A percentile compares a stretch with the other conserved stretches of the same genome.
Evolutionary conservation across 192 early-diverging fungal species (phyloP).

Genomic region (Linnemannia elongata): DNA sequence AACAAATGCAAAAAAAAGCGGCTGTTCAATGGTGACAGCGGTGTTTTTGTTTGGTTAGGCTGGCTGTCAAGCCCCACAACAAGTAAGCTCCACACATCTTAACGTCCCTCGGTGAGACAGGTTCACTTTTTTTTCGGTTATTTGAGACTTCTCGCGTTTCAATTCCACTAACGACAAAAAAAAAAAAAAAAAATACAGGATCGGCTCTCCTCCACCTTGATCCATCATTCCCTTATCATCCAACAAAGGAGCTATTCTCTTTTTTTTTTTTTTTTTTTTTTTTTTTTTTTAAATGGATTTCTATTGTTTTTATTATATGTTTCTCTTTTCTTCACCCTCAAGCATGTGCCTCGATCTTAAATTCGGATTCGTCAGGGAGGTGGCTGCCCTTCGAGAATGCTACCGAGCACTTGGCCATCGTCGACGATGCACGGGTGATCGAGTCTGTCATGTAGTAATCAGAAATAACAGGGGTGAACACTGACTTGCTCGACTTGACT

Average conservation of each 20-base stretch:
- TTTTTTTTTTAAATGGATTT: not conserved
- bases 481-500: conserved; percentile 46
- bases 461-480: conserved; percentile 76
- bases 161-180: not conserved
- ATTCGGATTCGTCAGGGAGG: conserved; percentile 46
- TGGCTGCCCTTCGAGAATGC: conserved; percentile 53
- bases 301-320: not conserved
- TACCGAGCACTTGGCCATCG: conserved; percentile 96
- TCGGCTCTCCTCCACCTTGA: not conserved
- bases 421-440: conserved; percentile 91
- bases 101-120: not conserved
- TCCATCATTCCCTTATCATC: not conserved
- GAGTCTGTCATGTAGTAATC: conserved; percentile 97
- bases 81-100: no score
- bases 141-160: not conserved
- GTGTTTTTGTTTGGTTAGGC: not conserved
- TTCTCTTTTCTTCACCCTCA: conserved; percentile 9
- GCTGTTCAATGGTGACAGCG: not conserved
- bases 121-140: conserved; percentile 1
- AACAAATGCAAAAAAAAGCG: not conserved
- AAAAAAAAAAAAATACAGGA: not conserved
- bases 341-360: conserved; percentile 52
- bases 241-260: not conserved
- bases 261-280: not conserved
- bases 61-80: no score